Percentiles rank a stretch among this genome's conserved stretches.
Evolutionary conservation across 352 stramenopile species (phyloP).

Genomic region (Phytophthora brassicae): DNA sequence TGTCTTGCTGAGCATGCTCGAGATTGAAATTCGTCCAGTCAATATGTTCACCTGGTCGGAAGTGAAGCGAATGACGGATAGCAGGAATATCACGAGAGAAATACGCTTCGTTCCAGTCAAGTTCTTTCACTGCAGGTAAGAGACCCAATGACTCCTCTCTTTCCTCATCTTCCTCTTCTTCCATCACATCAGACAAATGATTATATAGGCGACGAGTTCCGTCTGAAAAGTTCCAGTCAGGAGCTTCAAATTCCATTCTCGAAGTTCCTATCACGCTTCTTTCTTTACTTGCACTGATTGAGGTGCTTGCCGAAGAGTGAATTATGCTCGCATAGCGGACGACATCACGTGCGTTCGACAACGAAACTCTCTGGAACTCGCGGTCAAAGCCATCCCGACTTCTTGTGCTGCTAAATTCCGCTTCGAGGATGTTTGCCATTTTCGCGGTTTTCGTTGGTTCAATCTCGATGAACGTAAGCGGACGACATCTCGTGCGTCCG

Average conservation of each 20-base stretch:
- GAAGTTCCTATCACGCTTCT: slow-evolving; percentile 24
- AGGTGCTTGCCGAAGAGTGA: slow-evolving; percentile 23
- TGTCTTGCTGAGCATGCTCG: slow-evolving; percentile 38
- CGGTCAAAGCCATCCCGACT: slow-evolving; percentile 13
- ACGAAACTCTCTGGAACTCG: slow-evolving; percentile 24
- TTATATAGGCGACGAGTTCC: not conserved
- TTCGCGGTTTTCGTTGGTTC: slow-evolving; percentile 23
- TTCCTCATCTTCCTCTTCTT: slow-evolving; percentile 14
- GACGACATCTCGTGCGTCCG: slow-evolving; percentile 8
- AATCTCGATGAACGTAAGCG: slow-evolving; percentile 42
- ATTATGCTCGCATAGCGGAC: slow-evolving; percentile 17
- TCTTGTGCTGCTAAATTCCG: slow-evolving; percentile 19
- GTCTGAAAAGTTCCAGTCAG: not conserved
- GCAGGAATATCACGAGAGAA: slow-evolving; percentile 12
- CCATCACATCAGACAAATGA: slow-evolving; percentile 3
- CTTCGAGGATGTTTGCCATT: slow-evolving; percentile 35
- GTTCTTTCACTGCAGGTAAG: not conserved
- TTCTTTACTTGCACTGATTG: slow-evolving; percentile 27
- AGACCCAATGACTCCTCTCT: not conserved
- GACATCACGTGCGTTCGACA: slow-evolving; percentile 15
- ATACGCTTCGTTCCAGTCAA: slow-evolving; percentile 25
- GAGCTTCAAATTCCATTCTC: not conserved
- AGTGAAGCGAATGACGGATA: slow-evolving; percentile 40
- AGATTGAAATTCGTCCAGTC: slow-evolving; percentile 34
- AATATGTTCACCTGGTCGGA: slow-evolving; percentile 19